A percentile compares a stretch with the other conserved stretches of the same genome.
Evolutionary conservation across 495 filamentous ascomycete species (phyloP).

Genomic region (Parachaetomium inaequale): DNA sequence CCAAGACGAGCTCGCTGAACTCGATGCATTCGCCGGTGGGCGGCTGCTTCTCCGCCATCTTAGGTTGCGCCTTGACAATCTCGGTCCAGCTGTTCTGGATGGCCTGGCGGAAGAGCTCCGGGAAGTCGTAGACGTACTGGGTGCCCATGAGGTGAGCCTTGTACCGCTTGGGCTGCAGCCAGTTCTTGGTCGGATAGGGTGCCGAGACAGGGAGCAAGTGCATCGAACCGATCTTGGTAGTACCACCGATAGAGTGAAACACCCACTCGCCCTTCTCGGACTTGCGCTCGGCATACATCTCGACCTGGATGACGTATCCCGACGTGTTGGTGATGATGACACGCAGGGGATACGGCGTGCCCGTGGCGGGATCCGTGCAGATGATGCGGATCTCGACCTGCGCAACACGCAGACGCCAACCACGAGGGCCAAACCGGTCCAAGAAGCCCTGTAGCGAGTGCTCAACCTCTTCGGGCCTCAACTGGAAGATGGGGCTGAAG

Average conservation of each 20-base stretch:
- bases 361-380: conserved; percentile 83
- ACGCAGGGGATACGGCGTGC: conserved; percentile 85
- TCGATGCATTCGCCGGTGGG: conserved; percentile 88
- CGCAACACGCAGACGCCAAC: conserved; percentile 94
- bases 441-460: conserved; percentile 92
- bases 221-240: conserved; percentile 91
- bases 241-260: conserved; percentile 96
- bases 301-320: conserved; percentile 96
- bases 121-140: conserved; percentile 99
- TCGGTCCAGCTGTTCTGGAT: conserved; percentile 92
- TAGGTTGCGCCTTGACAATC: conserved; percentile 63
- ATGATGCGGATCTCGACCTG: conserved; percentile 98
- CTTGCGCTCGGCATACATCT: conserved; percentile 96
- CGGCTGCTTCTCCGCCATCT: conserved; percentile 76
- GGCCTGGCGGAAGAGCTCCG: conserved; percentile 96
- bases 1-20: conserved; percentile 87
- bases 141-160: conserved; percentile 99
- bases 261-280: conserved; percentile 96
- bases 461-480: conserved; percentile 86
- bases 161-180: conserved; percentile 97
- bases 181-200: conserved; percentile 96
- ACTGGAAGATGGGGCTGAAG: conserved; percentile 92
- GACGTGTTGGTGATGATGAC: conserved; percentile 98
- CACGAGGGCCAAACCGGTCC: conserved; percentile 90
- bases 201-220: conserved; percentile 86